phyloP scores from a whole-genome alignment of 495 filamentous ascomycete genomes.

The Penicillium ochrochloron region DNA sequence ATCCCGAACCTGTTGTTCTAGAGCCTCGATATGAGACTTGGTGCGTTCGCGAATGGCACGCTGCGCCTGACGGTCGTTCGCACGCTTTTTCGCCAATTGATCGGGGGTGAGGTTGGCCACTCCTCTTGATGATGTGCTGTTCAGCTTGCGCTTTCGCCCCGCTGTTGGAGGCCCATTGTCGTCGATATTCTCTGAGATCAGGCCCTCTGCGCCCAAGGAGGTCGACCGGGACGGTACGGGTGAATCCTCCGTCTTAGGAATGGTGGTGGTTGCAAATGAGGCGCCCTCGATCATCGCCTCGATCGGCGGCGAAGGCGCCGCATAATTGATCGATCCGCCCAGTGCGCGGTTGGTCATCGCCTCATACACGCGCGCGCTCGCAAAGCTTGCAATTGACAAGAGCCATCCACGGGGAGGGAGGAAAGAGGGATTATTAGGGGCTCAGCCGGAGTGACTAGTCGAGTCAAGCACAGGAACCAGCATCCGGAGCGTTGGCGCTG shows the following conservation, averaged over 20 bases:
- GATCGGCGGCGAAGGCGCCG: conserved; percentile 36
- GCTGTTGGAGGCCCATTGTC: conserved; percentile 28
- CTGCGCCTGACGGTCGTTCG: conserved; percentile 89
- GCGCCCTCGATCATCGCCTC: conserved; percentile 20
- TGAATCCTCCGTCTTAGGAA: conserved; percentile 37
- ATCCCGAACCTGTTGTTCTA: conserved; percentile 73
- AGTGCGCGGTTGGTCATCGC: conserved; percentile 48
- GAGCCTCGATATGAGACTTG: conserved; percentile 75
- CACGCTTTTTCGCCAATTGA: conserved; percentile 77
- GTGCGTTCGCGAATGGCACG: conserved; percentile 82
- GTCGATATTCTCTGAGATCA: conserved; percentile 25
- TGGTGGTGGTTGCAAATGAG: conserved; percentile 27
- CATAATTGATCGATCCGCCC: conserved; percentile 32
- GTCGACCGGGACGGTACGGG: conserved; percentile 37
- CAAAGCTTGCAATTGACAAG: conserved; percentile 28
- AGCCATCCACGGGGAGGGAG: conserved; percentile 36
- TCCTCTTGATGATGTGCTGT: conserved; percentile 62
- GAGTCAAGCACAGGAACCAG: conserved; percentile 13
- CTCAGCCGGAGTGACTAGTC: conserved; percentile 4
- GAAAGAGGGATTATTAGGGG: conserved; percentile 4
- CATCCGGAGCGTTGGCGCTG: conserved; percentile 1
- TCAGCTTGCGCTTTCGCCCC: conserved; percentile 55
- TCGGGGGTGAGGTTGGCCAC: conserved; percentile 75
- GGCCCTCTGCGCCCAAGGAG: conserved; percentile 35
- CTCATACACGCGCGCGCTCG: conserved; percentile 32